Percentiles rank a stretch among this genome's conserved stretches.
phyloP scores from a whole-genome alignment of 2,329 filamentous ascomycete species.

The Madurella fahalii region DNA sequence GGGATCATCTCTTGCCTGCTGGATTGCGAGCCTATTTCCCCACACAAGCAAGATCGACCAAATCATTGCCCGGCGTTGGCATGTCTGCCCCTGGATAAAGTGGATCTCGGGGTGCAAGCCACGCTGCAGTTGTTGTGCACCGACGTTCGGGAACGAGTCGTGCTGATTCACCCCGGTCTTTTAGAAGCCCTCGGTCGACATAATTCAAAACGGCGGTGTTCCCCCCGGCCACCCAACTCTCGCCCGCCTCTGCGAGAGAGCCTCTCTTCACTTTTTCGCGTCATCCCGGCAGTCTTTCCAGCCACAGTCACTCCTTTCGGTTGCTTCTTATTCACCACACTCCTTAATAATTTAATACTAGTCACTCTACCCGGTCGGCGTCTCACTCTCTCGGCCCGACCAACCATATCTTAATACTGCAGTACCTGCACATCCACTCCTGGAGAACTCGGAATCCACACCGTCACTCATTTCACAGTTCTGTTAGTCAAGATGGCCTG shows the following conservation, averaged over 20 bases:
- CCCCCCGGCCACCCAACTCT: conserved; percentile 39
- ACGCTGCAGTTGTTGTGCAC: conserved; percentile 11
- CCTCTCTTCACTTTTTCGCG: conserved; percentile 34
- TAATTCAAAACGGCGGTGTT: conserved; percentile 44
- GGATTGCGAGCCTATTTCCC: conserved; percentile 13
- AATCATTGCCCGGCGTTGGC: conserved; percentile 13
- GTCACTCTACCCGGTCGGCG: conserved; percentile 43
- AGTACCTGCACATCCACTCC: conserved; percentile 37
- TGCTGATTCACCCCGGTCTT: conserved; percentile 25
- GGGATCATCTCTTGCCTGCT: conserved; percentile 19
- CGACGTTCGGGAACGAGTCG: conserved; percentile 14
- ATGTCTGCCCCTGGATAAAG: conserved; percentile 16
- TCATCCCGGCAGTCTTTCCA: conserved; percentile 45
- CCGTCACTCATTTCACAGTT: conserved; percentile 20
- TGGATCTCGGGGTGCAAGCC: conserved; percentile 15
- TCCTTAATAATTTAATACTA: conserved; percentile 58
- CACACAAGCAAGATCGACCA: conserved; percentile 15
- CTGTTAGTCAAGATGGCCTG: conserved; percentile 30
- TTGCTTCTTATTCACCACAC: conserved; percentile 46
- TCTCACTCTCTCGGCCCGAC: conserved; percentile 35
- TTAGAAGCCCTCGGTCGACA: conserved; percentile 43
- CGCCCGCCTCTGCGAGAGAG: conserved; percentile 24
- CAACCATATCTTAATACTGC: conserved; percentile 23
- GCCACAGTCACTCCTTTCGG: conserved; percentile 56
- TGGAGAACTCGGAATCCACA: conserved; percentile 25